Evolutionary conservation across 805 yeast genomes (phyloP).

Genomic region (Saturnispora diversa): DNA sequence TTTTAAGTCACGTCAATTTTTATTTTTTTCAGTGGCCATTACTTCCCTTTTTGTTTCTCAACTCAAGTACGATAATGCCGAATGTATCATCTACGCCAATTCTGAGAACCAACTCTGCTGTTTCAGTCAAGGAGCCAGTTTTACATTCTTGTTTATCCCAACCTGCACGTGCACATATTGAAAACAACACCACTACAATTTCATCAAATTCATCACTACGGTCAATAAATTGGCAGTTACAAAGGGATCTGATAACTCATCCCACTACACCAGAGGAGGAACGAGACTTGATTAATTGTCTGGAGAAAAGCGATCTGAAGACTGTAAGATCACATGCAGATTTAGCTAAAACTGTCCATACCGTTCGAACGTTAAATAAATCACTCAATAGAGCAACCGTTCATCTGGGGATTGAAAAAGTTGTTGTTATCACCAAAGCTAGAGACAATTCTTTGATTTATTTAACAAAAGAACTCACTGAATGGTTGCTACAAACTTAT

Average conservation of each 20-base stretch:
- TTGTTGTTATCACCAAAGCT: slow-evolving; percentile 84
- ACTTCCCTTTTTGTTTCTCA: no score
- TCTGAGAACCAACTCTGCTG: slow-evolving; percentile 5
- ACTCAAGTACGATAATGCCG: no score
- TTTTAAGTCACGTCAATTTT: no score
- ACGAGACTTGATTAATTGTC: slow-evolving; percentile 6
- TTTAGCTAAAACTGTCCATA: slow-evolving; percentile 73
- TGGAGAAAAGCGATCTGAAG: slow-evolving; percentile 32
- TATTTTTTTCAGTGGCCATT: no score
- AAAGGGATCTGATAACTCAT: background rate
- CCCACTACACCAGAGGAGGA: slow-evolving; percentile 2
- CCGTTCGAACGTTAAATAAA: slow-evolving; percentile 67
- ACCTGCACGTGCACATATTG: slow-evolving; percentile 1
- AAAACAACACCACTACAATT: background rate
- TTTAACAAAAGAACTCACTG: slow-evolving; percentile 70
- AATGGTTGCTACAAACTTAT: slow-evolving; percentile 51
- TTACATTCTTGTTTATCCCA: slow-evolving; percentile 10
- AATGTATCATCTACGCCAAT: slow-evolving; percentile 2
- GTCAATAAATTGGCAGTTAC: background rate
- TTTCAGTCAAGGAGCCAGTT: slow-evolving; percentile 7
- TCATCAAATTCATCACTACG: slow-evolving; percentile 6
- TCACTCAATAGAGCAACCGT: slow-evolving; percentile 65
- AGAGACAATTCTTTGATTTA: slow-evolving; percentile 71
- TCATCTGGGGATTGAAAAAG: slow-evolving; percentile 57
- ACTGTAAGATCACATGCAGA: slow-evolving; percentile 64